A percentile compares a stretch with the other conserved stretches of the same genome.
These are phyloP conservation scores for Aspergillus japonicus DNA, from an alignment of 2,329 filamentous ascomycete species.

Conservation along the genomic window DNA sequence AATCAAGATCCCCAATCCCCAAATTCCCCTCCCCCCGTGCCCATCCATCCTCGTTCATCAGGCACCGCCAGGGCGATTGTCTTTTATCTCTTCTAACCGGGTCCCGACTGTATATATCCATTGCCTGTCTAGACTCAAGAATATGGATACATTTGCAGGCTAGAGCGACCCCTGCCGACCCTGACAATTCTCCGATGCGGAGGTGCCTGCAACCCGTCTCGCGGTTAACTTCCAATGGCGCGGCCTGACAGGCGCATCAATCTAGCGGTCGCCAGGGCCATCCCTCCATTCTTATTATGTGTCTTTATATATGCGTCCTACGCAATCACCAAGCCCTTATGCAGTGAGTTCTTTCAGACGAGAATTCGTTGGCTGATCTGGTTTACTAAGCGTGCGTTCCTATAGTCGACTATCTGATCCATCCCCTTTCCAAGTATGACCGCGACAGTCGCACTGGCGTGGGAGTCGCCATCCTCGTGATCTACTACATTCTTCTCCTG, in stretches of 20 bases:
- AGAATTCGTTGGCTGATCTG: background rate
- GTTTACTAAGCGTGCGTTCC: constrained; percentile 3
- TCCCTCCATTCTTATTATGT: constrained; percentile 68
- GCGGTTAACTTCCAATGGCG: constrained; percentile 30
- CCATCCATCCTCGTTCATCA: background rate
- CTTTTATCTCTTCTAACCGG: background rate
- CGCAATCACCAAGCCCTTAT: constrained; percentile 65
- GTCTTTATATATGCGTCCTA: constrained; percentile 70
- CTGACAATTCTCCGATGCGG: constrained; percentile 14
- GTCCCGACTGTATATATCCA: constrained; percentile 7
- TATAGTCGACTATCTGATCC: constrained; percentile 70
- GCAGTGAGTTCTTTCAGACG: constrained; percentile 55
- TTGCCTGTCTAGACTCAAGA: constrained; percentile 1
- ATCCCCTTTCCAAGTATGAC: constrained; percentile 43
- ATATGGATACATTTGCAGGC: constrained; percentile 15
- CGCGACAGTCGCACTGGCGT: constrained; percentile 51
- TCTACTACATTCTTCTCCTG: constrained; percentile 71
- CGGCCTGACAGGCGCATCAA: constrained; percentile 49
- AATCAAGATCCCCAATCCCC: background rate
- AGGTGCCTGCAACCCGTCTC: constrained; percentile 16
- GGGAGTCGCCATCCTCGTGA: constrained; percentile 67
- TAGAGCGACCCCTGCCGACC: constrained; percentile 4
- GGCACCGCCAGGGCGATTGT: background rate
- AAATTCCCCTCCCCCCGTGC: background rate
- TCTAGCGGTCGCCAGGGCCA: constrained; percentile 61